These are phyloP conservation scores for Nakaseomyces glabratus DNA, from an alignment of 1,139 yeast species.

Conservation along the genomic window DNA sequence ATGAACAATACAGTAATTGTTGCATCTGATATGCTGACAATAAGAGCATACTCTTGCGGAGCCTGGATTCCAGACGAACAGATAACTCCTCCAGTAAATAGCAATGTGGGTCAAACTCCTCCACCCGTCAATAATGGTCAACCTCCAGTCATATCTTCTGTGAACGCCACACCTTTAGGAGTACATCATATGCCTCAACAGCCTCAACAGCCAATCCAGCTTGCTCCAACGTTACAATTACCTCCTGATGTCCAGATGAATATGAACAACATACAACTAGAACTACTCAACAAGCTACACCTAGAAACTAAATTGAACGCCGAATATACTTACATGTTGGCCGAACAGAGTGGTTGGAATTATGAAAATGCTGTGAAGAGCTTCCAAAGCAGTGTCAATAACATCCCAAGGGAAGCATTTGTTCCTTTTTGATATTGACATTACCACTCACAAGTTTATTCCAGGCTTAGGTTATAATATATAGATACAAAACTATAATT, in stretches of 20 bases:
- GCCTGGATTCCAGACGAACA: conserved; percentile 41
- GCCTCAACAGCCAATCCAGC: conserved; percentile 9
- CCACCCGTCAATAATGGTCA: conserved; percentile 7
- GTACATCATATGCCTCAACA: conserved; percentile 1
- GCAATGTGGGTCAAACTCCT: conserved; percentile 10
- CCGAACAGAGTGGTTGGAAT: conserved; percentile 86
- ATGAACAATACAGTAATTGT: conserved; percentile 63
- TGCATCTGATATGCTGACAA: conserved; percentile 70
- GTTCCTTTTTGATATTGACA: conserved; percentile 17
- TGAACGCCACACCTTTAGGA: conserved; percentile 5
- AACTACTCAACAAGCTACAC: conserved; percentile 55
- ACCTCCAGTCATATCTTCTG: conserved; percentile 5
- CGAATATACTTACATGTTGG: conserved; percentile 73
- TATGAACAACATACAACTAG: conserved; percentile 51
- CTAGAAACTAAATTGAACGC: conserved; percentile 68
- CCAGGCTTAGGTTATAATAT: background rate
- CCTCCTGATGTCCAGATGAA: conserved; percentile 45
- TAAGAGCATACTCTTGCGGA: conserved; percentile 54
- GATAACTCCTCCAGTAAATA: conserved; percentile 15
- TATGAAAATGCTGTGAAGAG: conserved; percentile 59
- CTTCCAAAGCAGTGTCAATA: conserved; percentile 53
- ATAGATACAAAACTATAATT: background rate
- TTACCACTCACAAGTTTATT: too few relatives aligned
- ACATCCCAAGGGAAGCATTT: conserved; percentile 54
- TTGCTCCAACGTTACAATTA: conserved; percentile 29